A percentile compares a stretch with the other conserved stretches of the same genome.
Evolutionary conservation across 208 protist genomes (phyloP).

Genomic region (Trypanosoma lewisi): DNA sequence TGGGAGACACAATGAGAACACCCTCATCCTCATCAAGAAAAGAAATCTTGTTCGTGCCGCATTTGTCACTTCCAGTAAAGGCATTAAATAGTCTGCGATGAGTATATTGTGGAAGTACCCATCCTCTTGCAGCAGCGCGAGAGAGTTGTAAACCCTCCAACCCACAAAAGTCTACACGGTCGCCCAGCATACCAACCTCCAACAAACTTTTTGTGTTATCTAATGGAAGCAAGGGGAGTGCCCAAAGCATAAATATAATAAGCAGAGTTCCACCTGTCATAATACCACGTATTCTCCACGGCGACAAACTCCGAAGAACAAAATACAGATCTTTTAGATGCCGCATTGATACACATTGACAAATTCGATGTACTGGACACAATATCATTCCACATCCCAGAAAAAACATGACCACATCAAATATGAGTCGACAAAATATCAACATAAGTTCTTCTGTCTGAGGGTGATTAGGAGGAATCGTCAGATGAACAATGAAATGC

Average conservation of each 20-base stretch:
- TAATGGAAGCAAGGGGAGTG: neutral
- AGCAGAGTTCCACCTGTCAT: neutral
- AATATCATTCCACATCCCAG: conserved; percentile 7
- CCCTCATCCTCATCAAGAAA: conserved; percentile 36
- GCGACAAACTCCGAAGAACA: neutral
- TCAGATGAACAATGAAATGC: conserved; percentile 28
- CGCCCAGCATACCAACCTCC: conserved; percentile 29
- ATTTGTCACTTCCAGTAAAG: conserved; percentile 40
- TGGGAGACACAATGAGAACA: conserved; percentile 38
- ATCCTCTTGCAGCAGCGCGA: conserved; percentile 25
- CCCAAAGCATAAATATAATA: conserved; percentile 11
- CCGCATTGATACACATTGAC: neutral
- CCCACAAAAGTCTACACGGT: conserved; percentile 39
- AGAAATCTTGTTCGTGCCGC: conserved; percentile 23
- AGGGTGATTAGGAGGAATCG: conserved; percentile 26
- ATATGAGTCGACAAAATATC: conserved; percentile 14
- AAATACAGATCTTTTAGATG: neutral
- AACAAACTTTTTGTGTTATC: conserved; percentile 26
- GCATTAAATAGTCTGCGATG: conserved; percentile 42
- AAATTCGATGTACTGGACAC: neutral
- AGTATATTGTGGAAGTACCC: conserved; percentile 42
- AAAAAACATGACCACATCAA: conserved; percentile 7
- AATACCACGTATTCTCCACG: neutral
- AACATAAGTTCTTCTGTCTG: conserved; percentile 58
- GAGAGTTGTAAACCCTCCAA: conserved; percentile 32